Base-by-base conservation (phyloP, 768 basidiomycete genomes). In the Gloeophyllum trabeum region DNA sequence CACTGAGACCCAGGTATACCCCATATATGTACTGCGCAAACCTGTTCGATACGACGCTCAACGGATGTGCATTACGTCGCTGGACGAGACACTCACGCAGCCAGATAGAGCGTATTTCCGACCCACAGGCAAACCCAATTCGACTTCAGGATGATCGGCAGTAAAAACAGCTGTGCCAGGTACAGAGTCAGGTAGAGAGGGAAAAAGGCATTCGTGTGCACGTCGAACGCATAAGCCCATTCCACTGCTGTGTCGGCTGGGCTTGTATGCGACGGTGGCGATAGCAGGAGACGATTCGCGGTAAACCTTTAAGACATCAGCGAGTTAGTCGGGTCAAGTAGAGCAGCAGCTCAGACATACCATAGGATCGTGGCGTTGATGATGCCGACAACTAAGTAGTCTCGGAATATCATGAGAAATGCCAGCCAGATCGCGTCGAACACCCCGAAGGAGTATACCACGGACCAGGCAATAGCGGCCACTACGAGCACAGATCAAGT, bases 131-230 rank as follows among this genome's bases (percentile, higher is more conserved):
- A 94, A n/a, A 93, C 75, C 93, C 93, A 97, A 51, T 85, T 88
- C 51, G 79, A 78, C 53, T 76, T 77, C 28, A 87, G 73, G 39
- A 97, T 69, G 37, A 97, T 71, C 2, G 89, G 84, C 2, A 88
- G 73, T 7, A 98, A 70, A 48, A 93, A 79, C 7, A 96, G 71
- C 55, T 97, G 89, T 0, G 84, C 85, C 45, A 91, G 66, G 58
- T 96, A 96, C 42, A 96, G 74, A 6, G 86, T 82, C 45, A 96
- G 74, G 62, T 87, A 94, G 45, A 92, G 67, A 16, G 92, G 92
- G 62, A 97, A 94, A 70, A 97, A 98, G 3, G 91, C 83, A 54
- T 98, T 97, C 45, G 85, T 93, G 61, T 96, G 92, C 13, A 97
- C 85, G 59, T 98, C 94, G 54, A 98, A 94, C 10, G 88, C 90